Evolutionary conservation across 139 green algal genomes (phyloP).

Genomic region (Chlamydomonas sphaeroides): DNA sequence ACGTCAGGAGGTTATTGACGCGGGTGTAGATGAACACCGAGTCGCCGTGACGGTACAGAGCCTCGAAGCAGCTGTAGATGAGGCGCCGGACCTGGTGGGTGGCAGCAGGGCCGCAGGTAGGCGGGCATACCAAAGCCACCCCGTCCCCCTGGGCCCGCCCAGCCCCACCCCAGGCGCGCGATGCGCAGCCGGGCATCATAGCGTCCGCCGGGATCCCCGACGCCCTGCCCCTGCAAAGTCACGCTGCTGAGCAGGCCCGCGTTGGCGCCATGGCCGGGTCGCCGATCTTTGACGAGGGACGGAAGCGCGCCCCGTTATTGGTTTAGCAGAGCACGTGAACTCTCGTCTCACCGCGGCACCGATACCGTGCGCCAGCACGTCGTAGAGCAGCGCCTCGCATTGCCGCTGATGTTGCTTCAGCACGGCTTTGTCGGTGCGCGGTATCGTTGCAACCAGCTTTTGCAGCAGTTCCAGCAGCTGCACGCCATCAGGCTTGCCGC

Average conservation of each 20-base stretch:
- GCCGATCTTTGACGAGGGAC: too few species aligned
- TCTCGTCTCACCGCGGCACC: slow-evolving; percentile 55
- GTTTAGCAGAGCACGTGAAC: too few species aligned
- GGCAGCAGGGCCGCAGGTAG: background rate
- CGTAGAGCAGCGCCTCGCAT: slow-evolving; percentile 76
- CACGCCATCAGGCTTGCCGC: slow-evolving; percentile 49
- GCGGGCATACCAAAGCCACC: background rate
- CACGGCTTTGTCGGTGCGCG: slow-evolving; percentile 50
- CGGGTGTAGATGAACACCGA: slow-evolving; percentile 77
- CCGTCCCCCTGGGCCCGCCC: background rate
- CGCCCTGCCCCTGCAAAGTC: too few species aligned
- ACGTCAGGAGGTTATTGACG: slow-evolving; percentile 70
- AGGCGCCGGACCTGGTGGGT: slow-evolving; percentile 85
- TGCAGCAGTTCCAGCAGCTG: slow-evolving; percentile 80
- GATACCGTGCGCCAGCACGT: slow-evolving; percentile 59
- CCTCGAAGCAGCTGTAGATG: slow-evolving; percentile 67
- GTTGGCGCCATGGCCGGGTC: too few species aligned
- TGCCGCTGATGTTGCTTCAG: slow-evolving; percentile 78
- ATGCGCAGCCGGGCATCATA: too few species aligned
- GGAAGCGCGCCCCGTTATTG: too few species aligned
- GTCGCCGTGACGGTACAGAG: slow-evolving; percentile 77
- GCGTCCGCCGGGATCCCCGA: too few species aligned
- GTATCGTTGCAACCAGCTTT: slow-evolving; percentile 76
- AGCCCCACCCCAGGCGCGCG: too few species aligned
- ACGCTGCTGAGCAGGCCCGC: too few species aligned